Evolutionary conservation across 2,329 filamentous ascomycete genomes (phyloP).

Genomic region (Raffaelea ambrosiae): DNA sequence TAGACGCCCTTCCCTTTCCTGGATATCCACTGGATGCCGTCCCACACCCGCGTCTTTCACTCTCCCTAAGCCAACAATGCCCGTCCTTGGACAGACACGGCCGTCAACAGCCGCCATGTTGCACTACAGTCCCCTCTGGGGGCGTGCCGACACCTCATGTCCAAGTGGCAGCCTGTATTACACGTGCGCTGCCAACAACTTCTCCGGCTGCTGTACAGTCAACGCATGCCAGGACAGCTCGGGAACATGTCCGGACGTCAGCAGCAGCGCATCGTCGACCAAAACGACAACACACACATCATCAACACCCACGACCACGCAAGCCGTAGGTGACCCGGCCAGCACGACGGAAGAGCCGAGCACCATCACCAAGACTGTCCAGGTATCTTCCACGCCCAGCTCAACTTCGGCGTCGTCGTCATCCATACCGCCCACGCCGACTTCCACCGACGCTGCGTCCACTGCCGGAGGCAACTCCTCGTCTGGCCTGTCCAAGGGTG

Average conservation of each 20-base stretch:
- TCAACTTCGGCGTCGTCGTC: slow-evolving; percentile 15
- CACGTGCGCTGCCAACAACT: slow-evolving; percentile 25
- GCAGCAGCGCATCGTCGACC: not conserved
- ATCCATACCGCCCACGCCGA: slow-evolving; percentile 1
- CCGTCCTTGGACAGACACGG: no score
- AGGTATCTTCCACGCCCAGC: not conserved
- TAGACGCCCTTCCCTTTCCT: no score
- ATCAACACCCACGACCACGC: not conserved
- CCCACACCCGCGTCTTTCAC: no score
- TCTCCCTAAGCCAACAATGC: no score
- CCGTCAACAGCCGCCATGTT: slow-evolving; percentile 3
- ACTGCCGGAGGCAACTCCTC: slow-evolving; percentile 7
- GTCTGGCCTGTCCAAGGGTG: slow-evolving; percentile 18
- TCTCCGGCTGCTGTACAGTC: slow-evolving; percentile 35
- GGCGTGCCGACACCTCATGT: slow-evolving; percentile 17
- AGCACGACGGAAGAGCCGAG: not conserved
- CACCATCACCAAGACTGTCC: not conserved
- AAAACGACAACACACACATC: not conserved
- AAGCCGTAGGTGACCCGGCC: not conserved
- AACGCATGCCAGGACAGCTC: slow-evolving; percentile 33
- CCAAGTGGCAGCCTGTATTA: slow-evolving; percentile 24
- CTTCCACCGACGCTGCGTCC: not conserved
- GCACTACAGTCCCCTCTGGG: slow-evolving; percentile 1
- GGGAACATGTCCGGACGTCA: slow-evolving; percentile 20
- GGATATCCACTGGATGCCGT: no score